Conservation (phyloP, 2,329 filamentous ascomycete genomes). For the Ceratocystis cubensis region DNA sequence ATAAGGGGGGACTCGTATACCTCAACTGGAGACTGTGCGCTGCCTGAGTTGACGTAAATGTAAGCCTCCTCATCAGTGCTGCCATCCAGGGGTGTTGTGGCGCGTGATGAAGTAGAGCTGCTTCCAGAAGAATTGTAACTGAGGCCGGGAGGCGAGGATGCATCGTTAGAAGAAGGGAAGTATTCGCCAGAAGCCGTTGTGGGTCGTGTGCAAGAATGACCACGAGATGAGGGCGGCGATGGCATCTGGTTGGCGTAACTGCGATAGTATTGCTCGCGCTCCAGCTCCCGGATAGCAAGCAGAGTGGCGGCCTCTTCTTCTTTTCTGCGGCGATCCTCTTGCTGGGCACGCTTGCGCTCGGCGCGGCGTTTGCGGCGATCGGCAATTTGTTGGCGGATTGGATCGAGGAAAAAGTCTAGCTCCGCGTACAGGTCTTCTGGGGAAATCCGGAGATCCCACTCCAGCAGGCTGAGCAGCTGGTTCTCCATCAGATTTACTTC, state of each 20-base stretch:
- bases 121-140: constrained; percentile 39
- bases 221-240: constrained; percentile 37
- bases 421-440: constrained; percentile 77
- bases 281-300: not conserved
- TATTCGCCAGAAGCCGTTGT: not conserved
- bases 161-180: not conserved
- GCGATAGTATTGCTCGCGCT: constrained; percentile 24
- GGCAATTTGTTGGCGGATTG: constrained; percentile 54
- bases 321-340: constrained; percentile 24
- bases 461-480: constrained; percentile 85
- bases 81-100: constrained; percentile 40
- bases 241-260: constrained; percentile 30
- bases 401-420: constrained; percentile 76
- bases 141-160: constrained; percentile 20
- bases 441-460: constrained; percentile 83
- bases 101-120: constrained; percentile 36
- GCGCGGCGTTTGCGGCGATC: constrained; percentile 39
- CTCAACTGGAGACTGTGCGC: constrained; percentile 40
- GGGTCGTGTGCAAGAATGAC: constrained; percentile 31
- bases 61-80: constrained; percentile 32
- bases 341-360: constrained; percentile 35
- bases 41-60: constrained; percentile 28
- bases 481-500: constrained; percentile 99
- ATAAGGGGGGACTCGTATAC: constrained; percentile 31
- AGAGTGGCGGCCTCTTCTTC: not conserved